Evolutionary conservation across 176 grass and related monocot species (phyloP), one percentile per base, ranked within the genome.

Genomic region (Poa pratensis): DNA sequence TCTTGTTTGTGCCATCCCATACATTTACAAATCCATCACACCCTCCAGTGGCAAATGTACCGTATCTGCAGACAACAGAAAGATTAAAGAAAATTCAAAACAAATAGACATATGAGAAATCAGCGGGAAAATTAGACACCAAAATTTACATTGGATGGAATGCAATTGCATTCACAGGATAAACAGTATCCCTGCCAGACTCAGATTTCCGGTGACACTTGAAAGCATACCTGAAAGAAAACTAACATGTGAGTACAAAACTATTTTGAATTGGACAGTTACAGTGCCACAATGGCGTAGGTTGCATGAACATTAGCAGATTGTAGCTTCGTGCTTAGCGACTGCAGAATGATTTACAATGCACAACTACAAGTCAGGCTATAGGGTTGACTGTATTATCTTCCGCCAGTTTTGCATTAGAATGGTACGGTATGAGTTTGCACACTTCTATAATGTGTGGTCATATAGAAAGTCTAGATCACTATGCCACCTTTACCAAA

Each of bases 1-100:
- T 99, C 91, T 99, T 99, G 84, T 99, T 99, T 77, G 80, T 91
- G 50, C 96, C 96, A 82, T 99, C 96, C 96, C 96, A 99, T n/a
- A 99, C 93, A 81, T 99, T 99, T n/a, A 99, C 96, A 90, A 88
- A 99, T 65, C 96, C 93, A 68, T 99, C 96, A 67, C 91, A 94
- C 13, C 96, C 96, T 59, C 96, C 96, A 5, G 96, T 99, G 50
- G 96, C 93, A 96, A 99, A 99, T 30, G 96, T 99, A 50, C 96
- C 96, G 74, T 96, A 99, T 86, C 96, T 99, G 81, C 84, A 75
- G 20, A 24, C 78, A 62, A 76, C 28, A 51, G 11, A 22, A 20
- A 53, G 20, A 45, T 16, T 76, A 43, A 37, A 42, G 26, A 55
- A 87, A 34, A 76, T 61, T 63, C 4, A 69, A 22, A 83, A 62